A percentile compares a stretch with the other conserved stretches of the same genome.
Conservation (phyloP, 768 basidiomycete species). For the Serendipita sp. region DNA sequence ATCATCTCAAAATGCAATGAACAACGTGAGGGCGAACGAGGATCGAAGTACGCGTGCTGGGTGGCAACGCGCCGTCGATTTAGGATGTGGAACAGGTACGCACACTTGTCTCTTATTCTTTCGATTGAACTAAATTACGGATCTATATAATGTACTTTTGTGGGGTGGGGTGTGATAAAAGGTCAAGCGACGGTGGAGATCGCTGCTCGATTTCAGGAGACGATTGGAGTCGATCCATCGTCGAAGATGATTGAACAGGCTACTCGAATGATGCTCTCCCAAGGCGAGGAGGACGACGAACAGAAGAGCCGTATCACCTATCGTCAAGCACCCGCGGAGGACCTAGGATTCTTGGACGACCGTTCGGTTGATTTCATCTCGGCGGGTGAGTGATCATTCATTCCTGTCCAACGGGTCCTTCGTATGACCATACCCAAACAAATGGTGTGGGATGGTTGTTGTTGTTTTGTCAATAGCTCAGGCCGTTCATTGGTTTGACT, state of each 20-base stretch:
- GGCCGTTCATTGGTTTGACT: conserved; percentile 73
- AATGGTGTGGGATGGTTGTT: too few relatives aligned
- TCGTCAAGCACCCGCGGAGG: conserved; percentile 38
- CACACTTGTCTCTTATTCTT: too few relatives aligned
- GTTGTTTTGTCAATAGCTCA: conserved; percentile 50
- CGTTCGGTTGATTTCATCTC: conserved; percentile 49
- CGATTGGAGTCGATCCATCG: conserved; percentile 65
- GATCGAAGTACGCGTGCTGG: too few relatives aligned
- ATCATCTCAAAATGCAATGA: too few relatives aligned
- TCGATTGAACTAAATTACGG: too few relatives aligned
- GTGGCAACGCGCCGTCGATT: conserved; percentile 51
- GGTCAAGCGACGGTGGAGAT: conserved; percentile 57
- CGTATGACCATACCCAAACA: too few relatives aligned
- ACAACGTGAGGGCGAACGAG: too few relatives aligned
- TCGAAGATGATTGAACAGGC: conserved; percentile 51
- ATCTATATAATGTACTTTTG: too few relatives aligned
- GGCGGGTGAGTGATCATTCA: conserved; percentile 44
- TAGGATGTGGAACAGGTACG: conserved; percentile 75
- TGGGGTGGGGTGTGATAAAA: too few relatives aligned
- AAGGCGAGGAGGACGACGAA: background rate
- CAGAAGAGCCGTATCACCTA: conserved; percentile 22
- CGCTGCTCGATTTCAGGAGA: conserved; percentile 33
- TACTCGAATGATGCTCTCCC: conserved; percentile 14
- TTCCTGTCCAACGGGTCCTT: too few relatives aligned
- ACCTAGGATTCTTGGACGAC: conserved; percentile 33